Percentiles rank a stretch among this genome's conserved stretches.
Evolutionary conservation across 2,329 filamentous ascomycete genomes (phyloP).

Genomic region (Penicillium frequentans): DNA sequence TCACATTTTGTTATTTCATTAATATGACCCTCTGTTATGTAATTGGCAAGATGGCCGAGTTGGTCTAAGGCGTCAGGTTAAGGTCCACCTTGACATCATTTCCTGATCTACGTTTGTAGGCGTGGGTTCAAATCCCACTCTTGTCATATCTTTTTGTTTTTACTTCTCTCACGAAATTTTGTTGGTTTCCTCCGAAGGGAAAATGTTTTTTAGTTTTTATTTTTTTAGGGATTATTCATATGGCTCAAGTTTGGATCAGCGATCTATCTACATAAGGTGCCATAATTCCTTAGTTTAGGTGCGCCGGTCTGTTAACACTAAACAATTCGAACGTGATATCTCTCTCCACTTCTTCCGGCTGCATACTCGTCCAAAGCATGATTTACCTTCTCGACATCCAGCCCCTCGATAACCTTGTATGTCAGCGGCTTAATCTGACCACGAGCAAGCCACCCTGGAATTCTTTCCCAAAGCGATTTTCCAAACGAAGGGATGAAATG

Average conservation of each 20-base stretch:
- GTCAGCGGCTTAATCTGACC: conserved; percentile 32
- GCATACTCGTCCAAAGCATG: conserved; percentile 38
- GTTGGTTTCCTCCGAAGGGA: too few species aligned
- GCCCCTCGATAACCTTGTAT: conserved; percentile 34
- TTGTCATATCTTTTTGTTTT: conserved; percentile 16
- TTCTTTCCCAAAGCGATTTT: conserved; percentile 30
- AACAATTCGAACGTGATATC: not conserved
- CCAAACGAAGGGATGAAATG: conserved; percentile 30
- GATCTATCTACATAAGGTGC: too few species aligned
- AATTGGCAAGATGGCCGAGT: conserved; percentile 32
- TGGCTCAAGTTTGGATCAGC: too few species aligned
- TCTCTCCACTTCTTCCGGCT: not conserved
- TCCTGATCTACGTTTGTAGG: conserved; percentile 22
- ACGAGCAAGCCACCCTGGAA: conserved; percentile 30
- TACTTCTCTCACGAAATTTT: too few species aligned
- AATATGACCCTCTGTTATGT: too few species aligned
- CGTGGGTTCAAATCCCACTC: conserved; percentile 25
- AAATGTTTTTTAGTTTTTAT: too few species aligned
- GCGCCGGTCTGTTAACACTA: too few species aligned
- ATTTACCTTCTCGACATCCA: conserved; percentile 38
- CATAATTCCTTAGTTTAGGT: too few species aligned
- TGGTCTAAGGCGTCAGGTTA: conserved; percentile 36
- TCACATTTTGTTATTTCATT: too few species aligned
- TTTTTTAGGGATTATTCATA: too few species aligned
- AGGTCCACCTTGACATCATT: conserved; percentile 27